Evolutionary conservation across 305 asterid genomes (phyloP).

Genomic region (Vinca major): DNA sequence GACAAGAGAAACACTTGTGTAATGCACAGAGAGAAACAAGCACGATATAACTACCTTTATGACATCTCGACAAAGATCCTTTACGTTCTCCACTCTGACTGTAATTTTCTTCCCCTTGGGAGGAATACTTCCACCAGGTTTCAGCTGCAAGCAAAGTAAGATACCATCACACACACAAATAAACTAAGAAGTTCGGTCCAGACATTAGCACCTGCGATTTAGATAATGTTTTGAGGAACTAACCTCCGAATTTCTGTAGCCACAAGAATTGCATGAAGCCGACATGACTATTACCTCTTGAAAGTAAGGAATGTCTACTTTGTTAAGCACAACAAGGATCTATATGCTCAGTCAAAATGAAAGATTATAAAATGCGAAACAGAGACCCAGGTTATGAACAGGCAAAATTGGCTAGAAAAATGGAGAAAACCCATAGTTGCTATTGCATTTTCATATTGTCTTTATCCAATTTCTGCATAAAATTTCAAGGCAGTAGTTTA

Average conservation of each 20-base stretch:
- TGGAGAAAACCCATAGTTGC: background rate
- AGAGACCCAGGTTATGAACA: background rate
- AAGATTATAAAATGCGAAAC: background rate
- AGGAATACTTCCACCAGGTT: constrained; percentile 81
- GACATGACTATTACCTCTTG: constrained; percentile 96
- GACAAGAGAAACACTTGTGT: background rate
- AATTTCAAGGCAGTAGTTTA: background rate
- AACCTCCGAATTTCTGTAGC: constrained; percentile 94
- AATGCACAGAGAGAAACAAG: background rate
- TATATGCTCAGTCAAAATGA: constrained; percentile 1
- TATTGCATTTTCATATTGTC: too few species aligned
- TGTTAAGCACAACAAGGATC: constrained; percentile 41
- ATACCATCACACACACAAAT: constrained; percentile 11
- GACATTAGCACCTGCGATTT: background rate
- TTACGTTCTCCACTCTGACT: constrained; percentile 50
- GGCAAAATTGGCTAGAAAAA: background rate
- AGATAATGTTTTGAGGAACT: constrained; percentile 11
- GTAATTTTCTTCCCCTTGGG: constrained; percentile 71
- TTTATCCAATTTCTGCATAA: background rate
- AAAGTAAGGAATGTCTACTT: constrained; percentile 84
- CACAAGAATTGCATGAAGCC: constrained; percentile 78
- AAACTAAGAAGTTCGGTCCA: background rate
- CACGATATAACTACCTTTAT: constrained; percentile 48
- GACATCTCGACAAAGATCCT: constrained; percentile 85
- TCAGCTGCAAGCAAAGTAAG: constrained; percentile 45